Evolutionary conservation across 148 eudicot genomes (phyloP).

Genomic region (Vaccinium vitisidaea): DNA sequence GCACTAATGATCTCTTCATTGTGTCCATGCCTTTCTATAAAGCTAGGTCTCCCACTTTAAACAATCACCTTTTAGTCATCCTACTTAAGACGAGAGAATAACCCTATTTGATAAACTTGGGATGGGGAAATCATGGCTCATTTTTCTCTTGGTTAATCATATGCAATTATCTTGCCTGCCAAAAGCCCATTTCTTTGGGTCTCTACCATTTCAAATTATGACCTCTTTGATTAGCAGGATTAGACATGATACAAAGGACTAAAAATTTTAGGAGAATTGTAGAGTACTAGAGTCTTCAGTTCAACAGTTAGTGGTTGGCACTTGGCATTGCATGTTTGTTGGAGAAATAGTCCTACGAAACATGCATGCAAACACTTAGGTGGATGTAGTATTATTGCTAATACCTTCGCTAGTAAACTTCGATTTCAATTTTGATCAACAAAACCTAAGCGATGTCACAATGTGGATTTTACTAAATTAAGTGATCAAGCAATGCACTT

Average conservation of each 20-base stretch:
- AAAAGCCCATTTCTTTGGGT: constrained; percentile 3
- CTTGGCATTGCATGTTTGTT: background rate
- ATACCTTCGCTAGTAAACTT: background rate
- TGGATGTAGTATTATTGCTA: background rate
- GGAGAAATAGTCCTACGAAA: background rate
- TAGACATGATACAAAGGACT: background rate
- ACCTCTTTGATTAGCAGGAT: background rate
- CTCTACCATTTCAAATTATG: background rate
- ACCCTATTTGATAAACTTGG: constrained; percentile 19
- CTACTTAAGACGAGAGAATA: background rate
- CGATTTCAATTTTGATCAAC: background rate
- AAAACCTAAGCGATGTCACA: background rate
- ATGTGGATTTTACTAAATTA: background rate
- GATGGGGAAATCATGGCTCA: constrained; percentile 30
- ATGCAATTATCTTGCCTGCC: background rate
- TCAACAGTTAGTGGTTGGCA: background rate
- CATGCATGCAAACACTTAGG: background rate
- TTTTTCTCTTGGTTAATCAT: constrained; percentile 12
- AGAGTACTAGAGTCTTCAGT: background rate
- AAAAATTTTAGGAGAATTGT: background rate
- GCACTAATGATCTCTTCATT: constrained; percentile 10
- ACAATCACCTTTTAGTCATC: constrained; percentile 18
- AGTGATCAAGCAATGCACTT: background rate
- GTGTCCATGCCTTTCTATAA: constrained; percentile 22
- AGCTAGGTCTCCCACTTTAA: constrained; percentile 29